These are phyloP conservation scores for Nicotiana attenuata DNA, from an alignment of 257 asterid genomes.

Conservation along the genomic window DNA sequence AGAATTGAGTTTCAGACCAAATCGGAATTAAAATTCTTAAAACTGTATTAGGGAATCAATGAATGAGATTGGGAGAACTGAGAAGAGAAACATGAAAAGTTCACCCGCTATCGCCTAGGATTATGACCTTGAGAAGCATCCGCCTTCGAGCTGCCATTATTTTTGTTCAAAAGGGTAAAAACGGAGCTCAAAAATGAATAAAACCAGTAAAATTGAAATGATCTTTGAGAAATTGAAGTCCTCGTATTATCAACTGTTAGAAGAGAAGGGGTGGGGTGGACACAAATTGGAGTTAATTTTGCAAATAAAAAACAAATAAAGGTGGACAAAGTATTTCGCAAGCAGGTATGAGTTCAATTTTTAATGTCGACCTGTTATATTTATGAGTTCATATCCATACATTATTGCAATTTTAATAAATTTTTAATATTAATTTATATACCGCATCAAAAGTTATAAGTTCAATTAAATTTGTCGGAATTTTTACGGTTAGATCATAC, in stretches of 20 bases:
- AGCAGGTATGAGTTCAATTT: too few relatives aligned
- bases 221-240: neutral
- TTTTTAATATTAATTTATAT: too few relatives aligned
- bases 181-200: neutral
- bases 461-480: too few relatives aligned
- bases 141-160: conserved; percentile 55
- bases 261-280: neutral
- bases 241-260: neutral
- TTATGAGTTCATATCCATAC: too few relatives aligned
- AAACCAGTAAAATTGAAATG: neutral
- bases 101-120: conserved; percentile 66
- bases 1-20: neutral
- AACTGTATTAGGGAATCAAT: too few relatives aligned
- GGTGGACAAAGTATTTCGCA: too few relatives aligned
- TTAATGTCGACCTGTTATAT: too few relatives aligned
- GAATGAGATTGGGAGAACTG: neutral
- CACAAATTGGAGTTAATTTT: too few relatives aligned
- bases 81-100: neutral
- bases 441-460: too few relatives aligned
- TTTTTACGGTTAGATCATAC: too few relatives aligned
- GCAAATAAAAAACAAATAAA: too few relatives aligned
- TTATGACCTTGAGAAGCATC: conserved; percentile 60
- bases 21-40: neutral
- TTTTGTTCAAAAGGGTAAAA: neutral
- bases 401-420: too few relatives aligned